Evolutionary conservation across 2,329 filamentous ascomycete species (phyloP).

Genomic region (Trichophyton verrucosum): DNA sequence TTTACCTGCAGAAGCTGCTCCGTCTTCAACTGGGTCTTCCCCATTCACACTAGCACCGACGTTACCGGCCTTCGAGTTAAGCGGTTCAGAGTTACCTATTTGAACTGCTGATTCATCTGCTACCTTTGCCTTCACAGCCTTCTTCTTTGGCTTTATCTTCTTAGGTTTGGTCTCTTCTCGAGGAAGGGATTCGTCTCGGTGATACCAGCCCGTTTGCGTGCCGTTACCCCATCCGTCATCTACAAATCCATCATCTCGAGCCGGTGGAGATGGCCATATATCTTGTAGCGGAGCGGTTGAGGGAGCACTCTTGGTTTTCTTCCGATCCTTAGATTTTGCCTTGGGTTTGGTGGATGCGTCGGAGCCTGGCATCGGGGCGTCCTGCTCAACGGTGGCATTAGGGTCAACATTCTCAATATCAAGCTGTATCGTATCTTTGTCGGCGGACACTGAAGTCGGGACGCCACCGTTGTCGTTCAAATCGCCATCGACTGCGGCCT

Average conservation of each 20-base stretch:
- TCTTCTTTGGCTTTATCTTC: background rate
- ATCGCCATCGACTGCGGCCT: background rate
- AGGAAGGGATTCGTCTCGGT: background rate
- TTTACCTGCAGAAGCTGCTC: background rate
- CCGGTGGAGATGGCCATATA: background rate
- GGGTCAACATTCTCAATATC: background rate
- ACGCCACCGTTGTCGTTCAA: background rate
- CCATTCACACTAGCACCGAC: background rate
- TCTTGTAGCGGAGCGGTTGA: background rate
- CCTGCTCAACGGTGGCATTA: background rate
- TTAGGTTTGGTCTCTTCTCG: background rate
- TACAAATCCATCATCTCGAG: background rate
- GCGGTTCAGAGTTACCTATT: background rate
- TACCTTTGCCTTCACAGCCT: background rate
- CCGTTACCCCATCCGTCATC: background rate
- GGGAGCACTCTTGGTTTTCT: background rate
- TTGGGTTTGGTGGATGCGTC: background rate
- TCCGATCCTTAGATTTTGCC: background rate
- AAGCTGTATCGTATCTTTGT: background rate
- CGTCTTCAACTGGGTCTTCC: background rate
- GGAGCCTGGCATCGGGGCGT: background rate
- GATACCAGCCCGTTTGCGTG: background rate
- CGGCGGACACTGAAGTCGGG: background rate
- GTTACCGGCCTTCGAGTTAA: background rate
- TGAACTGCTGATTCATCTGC: background rate